Conservation (phyloP, 768 basidiomycete genomes). For the Gyrodon lividus region DNA sequence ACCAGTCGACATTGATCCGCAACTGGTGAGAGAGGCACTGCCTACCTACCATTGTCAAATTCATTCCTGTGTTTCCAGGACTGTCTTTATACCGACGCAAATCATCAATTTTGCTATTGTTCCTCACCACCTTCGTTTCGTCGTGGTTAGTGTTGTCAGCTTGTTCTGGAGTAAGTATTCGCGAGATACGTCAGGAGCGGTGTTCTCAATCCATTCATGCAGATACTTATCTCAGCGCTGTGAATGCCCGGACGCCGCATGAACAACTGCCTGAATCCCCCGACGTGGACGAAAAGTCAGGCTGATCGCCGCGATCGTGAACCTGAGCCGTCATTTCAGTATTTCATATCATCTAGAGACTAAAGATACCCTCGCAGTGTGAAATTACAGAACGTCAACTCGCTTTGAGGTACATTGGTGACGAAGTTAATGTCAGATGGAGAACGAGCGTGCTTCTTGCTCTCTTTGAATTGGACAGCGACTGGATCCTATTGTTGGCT, state of each 20-base stretch:
- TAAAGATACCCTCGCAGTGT: conserved; percentile 7
- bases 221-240: conserved; percentile 66
- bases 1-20: conserved; percentile 68
- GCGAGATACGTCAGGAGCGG: not conserved
- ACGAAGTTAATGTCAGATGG: not conserved
- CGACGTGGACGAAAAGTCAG: not conserved
- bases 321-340: not conserved
- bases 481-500: not conserved
- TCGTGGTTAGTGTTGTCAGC: conserved; percentile 72
- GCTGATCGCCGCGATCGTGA: conserved; percentile 2
- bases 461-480: too few species aligned
- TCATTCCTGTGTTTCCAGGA: conserved; percentile 38
- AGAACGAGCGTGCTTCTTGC: too few species aligned
- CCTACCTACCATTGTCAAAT: not conserved
- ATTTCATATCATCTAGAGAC: conserved; percentile 13
- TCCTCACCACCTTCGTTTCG: conserved; percentile 74
- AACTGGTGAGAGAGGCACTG: conserved; percentile 55
- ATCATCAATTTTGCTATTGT: conserved; percentile 76
- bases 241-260: conserved; percentile 38
- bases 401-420: not conserved
- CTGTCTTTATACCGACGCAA: conserved; percentile 75
- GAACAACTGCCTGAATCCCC: not conserved
- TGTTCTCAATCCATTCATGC: conserved; percentile 1
- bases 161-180: conserved; percentile 74
- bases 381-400: conserved; percentile 5